Evolutionary conservation across 495 filamentous ascomycete species (phyloP).

Genomic region (Aspergillus avenaceus): DNA sequence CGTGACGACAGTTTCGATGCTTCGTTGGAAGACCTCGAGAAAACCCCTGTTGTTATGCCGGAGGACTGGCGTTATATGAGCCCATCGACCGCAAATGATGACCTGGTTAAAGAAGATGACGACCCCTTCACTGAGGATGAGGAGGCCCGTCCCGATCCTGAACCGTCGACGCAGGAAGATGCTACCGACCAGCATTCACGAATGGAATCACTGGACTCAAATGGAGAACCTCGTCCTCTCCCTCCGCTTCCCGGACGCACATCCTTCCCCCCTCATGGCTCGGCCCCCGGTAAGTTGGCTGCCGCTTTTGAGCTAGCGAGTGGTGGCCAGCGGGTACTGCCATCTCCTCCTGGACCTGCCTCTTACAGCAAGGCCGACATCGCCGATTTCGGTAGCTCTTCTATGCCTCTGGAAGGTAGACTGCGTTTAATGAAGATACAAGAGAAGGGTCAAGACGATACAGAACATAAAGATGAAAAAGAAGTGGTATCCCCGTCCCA

Average conservation of each 20-base stretch:
- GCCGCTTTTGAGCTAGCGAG: slow-evolving; percentile 61
- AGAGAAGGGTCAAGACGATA: slow-evolving; percentile 39
- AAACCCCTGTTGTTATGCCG: slow-evolving; percentile 93
- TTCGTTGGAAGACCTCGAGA: slow-evolving; percentile 89
- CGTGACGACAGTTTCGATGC: slow-evolving; percentile 91
- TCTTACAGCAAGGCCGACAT: slow-evolving; percentile 66
- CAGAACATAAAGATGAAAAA: slow-evolving; percentile 3
- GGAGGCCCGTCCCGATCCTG: slow-evolving; percentile 53
- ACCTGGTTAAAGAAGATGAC: slow-evolving; percentile 51
- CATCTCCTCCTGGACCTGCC: slow-evolving; percentile 60
- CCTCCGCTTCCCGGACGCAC: slow-evolving; percentile 60
- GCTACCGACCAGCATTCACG: slow-evolving; percentile 36
- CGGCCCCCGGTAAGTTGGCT: slow-evolving; percentile 49
- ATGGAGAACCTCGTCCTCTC: slow-evolving; percentile 68
- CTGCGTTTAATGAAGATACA: slow-evolving; percentile 78
- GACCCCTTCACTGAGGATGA: slow-evolving; percentile 64
- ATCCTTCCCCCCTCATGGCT: slow-evolving; percentile 31
- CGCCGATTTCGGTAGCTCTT: slow-evolving; percentile 59
- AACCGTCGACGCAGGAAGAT: slow-evolving; percentile 35
- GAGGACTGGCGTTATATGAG: slow-evolving; percentile 91
- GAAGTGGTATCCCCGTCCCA: neutral
- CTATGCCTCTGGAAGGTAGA: slow-evolving; percentile 77
- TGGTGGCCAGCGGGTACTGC: slow-evolving; percentile 56
- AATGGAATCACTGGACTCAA: slow-evolving; percentile 65
- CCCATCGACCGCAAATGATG: slow-evolving; percentile 51